phyloP scores from a whole-genome alignment of 306 rosid species.

The Lagenaria siceraria region DNA sequence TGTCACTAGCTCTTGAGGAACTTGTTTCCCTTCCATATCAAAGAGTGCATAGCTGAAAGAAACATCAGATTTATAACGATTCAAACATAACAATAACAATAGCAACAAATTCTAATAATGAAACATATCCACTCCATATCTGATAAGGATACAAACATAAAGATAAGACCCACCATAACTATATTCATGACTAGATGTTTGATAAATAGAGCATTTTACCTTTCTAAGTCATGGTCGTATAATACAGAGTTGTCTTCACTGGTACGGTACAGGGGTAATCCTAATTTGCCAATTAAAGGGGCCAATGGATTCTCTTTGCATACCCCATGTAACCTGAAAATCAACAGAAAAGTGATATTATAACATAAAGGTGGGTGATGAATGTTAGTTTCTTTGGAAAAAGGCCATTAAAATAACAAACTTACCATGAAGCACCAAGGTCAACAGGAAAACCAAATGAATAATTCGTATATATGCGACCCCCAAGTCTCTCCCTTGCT shows the following conservation, averaged over 20 bases:
- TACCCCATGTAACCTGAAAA: conserved; percentile 92
- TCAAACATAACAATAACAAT: background rate
- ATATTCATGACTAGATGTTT: background rate
- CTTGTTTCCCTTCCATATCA: conserved; percentile 92
- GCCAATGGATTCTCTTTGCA: conserved; percentile 94
- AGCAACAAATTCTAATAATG: background rate
- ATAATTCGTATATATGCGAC: conserved; percentile 80
- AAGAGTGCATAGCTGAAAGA: conserved; percentile 79
- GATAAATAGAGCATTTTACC: conserved; percentile 24
- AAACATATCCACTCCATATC: background rate
- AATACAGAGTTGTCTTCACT: conserved; percentile 95
- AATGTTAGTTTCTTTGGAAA: background rate
- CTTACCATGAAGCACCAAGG: conserved; percentile 94
- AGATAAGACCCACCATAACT: background rate
- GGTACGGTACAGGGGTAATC: conserved; percentile 88
- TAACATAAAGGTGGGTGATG: background rate
- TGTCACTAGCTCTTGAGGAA: conserved; percentile 75
- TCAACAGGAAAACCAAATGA: conserved; percentile 96
- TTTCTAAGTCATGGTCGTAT: conserved; percentile 95
- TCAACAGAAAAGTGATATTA: background rate
- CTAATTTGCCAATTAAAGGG: conserved; percentile 79
- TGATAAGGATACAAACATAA: background rate
- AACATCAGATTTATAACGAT: background rate
- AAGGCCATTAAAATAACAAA: background rate
- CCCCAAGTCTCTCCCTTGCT: conserved; percentile 84